A percentile compares a stretch with the other conserved stretches of the same genome.
These are phyloP conservation scores for Omphalotus guepiniiformis DNA, from an alignment of 768 basidiomycete genomes.

Conservation along the genomic window DNA sequence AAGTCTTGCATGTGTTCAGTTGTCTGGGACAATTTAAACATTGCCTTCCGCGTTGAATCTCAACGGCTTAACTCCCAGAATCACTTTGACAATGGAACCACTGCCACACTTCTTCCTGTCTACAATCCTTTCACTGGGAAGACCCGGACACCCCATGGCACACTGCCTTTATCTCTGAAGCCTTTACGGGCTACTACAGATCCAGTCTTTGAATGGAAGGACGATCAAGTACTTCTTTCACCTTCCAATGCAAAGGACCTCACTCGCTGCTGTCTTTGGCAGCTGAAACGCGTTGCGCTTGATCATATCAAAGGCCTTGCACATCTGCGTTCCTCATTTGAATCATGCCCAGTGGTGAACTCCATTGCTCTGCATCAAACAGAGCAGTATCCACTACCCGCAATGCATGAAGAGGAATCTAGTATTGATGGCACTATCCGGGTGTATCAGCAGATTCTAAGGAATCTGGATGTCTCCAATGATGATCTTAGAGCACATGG, in stretches of 20 bases:
- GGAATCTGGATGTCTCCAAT: background rate
- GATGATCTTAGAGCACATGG: constrained; percentile 8
- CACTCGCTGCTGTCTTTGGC: constrained; percentile 1
- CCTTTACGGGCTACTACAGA: background rate
- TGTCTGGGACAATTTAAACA: constrained; percentile 27
- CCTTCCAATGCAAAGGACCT: background rate
- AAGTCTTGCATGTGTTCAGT: background rate
- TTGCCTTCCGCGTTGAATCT: constrained; percentile 20
- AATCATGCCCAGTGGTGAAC: background rate
- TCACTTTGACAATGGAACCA: constrained; percentile 27
- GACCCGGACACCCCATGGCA: constrained; percentile 2
- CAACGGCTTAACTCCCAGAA: constrained; percentile 21
- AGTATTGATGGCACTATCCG: constrained; percentile 15
- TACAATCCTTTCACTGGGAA: background rate
- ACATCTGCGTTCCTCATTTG: background rate
- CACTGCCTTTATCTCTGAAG: background rate
- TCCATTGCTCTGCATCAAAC: constrained; percentile 15
- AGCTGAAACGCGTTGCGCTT: background rate
- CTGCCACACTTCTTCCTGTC: constrained; percentile 4
- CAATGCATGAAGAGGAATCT: constrained; percentile 17
- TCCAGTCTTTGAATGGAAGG: background rate
- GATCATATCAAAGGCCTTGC: background rate
- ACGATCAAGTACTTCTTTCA: background rate
- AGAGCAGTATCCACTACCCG: constrained; percentile 13
- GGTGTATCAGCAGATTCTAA: constrained; percentile 4